Evolutionary conservation across 2,329 filamentous ascomycete species (phyloP), one percentile per base, ranked within the genome.

Genomic region (Colletotrichum zoysiae): DNA sequence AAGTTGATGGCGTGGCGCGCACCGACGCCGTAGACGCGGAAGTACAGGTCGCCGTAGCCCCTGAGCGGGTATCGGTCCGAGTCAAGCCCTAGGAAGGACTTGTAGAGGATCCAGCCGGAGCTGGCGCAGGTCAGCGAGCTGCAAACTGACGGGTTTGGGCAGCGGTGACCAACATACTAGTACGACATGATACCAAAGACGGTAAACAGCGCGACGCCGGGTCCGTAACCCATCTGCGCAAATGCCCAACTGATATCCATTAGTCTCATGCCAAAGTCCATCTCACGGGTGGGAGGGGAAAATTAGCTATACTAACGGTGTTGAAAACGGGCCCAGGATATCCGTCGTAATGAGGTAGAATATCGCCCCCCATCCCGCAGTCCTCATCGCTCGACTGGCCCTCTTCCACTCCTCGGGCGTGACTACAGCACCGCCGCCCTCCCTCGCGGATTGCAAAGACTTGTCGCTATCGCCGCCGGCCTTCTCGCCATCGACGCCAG

Each of bases 261-360:
- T 4, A 46, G 16, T 4, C 9, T 61, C 46, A 56, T 12, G 3
- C 7, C 44, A 14, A 14, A n/a, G 1, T 5, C 42, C 42, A 20
- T 16, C 14, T 38, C 5, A 20, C 26, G 11, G n/a, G 14, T 30
- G 26, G 26, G 14, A 18, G 11, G 57, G 51, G 50, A 11, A 18
- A 30, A n/a, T n/a, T 57, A 26, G n/a, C 63, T 18, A 50, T 71
- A 68, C 75, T 77, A 58, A 79, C 75, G 81, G 81, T 12, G 82
- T 79, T 30, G 81, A 82, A 64, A 79, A 84, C 1, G 83, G 83
- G 0, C 84, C 84, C 6, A 86, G 76, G 58, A 86, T 83, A 71
- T 86, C 84, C 1, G 84, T 86, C 11, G 84, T 85, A 75, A 86
- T 86, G 60, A 86, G 78, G 63, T 85, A 86, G 74, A 87, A 87